Conservation (phyloP, 441 rosid species). For the Dalechampia spathulata region DNA sequence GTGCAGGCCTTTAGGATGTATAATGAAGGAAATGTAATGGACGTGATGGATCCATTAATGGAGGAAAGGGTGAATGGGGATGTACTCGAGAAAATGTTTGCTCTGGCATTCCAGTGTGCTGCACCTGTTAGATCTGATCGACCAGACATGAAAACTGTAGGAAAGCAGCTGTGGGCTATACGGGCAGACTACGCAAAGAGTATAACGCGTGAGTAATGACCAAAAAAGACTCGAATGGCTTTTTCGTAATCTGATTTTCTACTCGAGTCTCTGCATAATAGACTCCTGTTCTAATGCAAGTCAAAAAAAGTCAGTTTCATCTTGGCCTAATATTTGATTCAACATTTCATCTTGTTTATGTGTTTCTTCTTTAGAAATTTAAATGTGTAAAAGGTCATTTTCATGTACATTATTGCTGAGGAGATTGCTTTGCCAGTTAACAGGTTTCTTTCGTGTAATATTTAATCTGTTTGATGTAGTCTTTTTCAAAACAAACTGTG, state of each 20-base stretch:
- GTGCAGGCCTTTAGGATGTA: conserved; percentile 67
- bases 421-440: too few relatives aligned
- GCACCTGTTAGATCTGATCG: conserved; percentile 70
- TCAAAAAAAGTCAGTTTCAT: neutral
- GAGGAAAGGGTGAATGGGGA: conserved; percentile 44
- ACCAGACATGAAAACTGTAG: conserved; percentile 79
- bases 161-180: conserved; percentile 79
- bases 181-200: conserved; percentile 62
- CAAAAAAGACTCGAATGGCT: neutral
- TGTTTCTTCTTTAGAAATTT: too few relatives aligned
- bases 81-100: conserved; percentile 48
- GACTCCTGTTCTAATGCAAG: neutral
- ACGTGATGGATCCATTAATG: conserved; percentile 55
- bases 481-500: too few relatives aligned
- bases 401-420: too few relatives aligned
- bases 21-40: conserved; percentile 47
- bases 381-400: too few relatives aligned
- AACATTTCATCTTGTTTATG: too few relatives aligned
- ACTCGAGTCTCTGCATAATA: conserved; percentile 9
- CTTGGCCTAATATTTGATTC: too few relatives aligned
- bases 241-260: neutral
- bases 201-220: conserved; percentile 18
- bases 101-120: conserved; percentile 81
- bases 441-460: too few relatives aligned
- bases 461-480: too few relatives aligned